phyloP scores from a whole-genome alignment of 768 basidiomycete genomes.

The Termitomyces heimii region DNA sequence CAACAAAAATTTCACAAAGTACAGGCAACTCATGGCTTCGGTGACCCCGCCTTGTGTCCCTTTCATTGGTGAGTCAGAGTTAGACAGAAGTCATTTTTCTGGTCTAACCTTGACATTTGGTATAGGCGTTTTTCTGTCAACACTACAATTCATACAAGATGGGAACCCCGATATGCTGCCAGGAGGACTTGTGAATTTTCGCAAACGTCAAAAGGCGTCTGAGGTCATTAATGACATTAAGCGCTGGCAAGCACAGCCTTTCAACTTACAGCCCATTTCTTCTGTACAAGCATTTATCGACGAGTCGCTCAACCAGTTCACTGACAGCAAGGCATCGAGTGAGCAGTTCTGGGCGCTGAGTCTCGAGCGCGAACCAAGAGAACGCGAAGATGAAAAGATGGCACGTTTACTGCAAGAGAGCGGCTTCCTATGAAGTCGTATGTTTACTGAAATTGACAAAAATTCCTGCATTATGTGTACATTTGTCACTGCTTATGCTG shows the following conservation, averaged over 20 bases:
- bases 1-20: slow-evolving; percentile 91
- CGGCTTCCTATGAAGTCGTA: slow-evolving; percentile 60
- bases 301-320: slow-evolving; percentile 68
- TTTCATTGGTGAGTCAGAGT: slow-evolving; percentile 73
- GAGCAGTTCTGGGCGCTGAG: slow-evolving; percentile 84
- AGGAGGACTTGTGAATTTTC: slow-evolving; percentile 86
- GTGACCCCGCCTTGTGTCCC: slow-evolving; percentile 94
- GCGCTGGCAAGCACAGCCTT: slow-evolving; percentile 88
- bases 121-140: slow-evolving; percentile 91
- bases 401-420: slow-evolving; percentile 83
- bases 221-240: slow-evolving; percentile 97
- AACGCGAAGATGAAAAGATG: slow-evolving; percentile 97
- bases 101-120: slow-evolving; percentile 5
- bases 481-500: neutral
- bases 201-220: slow-evolving; percentile 92
- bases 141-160: slow-evolving; percentile 96
- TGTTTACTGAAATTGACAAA: neutral
- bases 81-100: neutral
- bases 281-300: slow-evolving; percentile 71
- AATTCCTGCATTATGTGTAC: neutral
- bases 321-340: slow-evolving; percentile 59
- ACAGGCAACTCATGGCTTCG: slow-evolving; percentile 74
- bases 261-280: slow-evolving; percentile 72
- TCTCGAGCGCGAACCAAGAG: slow-evolving; percentile 85
- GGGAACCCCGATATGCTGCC: slow-evolving; percentile 84